These are phyloP conservation scores for Talaromyces sp. DNA, from an alignment of 2,329 filamentous ascomycete species.

Conservation along the genomic window DNA sequence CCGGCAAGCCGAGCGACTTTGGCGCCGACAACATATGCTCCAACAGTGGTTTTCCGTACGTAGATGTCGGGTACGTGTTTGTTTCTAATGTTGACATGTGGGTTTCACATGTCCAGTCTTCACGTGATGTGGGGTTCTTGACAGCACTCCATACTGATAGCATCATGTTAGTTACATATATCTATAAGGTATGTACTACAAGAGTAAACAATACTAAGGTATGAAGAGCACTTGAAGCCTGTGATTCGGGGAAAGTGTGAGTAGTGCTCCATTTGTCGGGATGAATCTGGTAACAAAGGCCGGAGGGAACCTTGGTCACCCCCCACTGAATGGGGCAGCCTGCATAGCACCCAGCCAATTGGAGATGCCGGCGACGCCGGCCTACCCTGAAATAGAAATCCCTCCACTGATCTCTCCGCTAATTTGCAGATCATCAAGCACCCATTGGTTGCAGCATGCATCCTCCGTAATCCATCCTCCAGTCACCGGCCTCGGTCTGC, in stretches of 20 bases:
- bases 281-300: background rate
- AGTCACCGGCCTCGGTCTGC: background rate
- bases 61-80: background rate
- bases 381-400: background rate
- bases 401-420: background rate
- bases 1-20: conserved; percentile 1
- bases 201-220: no score
- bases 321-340: background rate
- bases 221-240: background rate
- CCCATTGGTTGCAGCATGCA: background rate
- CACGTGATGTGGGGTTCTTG: background rate
- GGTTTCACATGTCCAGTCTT: background rate
- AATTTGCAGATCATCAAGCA: background rate
- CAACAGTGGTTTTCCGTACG: background rate
- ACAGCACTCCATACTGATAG: background rate
- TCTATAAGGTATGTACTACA: no score
- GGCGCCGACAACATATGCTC: no score
- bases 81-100: background rate
- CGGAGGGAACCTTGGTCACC: background rate
- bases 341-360: background rate
- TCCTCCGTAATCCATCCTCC: background rate
- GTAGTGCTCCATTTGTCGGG: background rate
- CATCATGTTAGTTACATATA: no score
- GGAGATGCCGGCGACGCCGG: no score
- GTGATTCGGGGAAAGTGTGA: background rate